Conservation (phyloP, 306 rosid genomes). For the Fragaria nilgerrensis region DNA sequence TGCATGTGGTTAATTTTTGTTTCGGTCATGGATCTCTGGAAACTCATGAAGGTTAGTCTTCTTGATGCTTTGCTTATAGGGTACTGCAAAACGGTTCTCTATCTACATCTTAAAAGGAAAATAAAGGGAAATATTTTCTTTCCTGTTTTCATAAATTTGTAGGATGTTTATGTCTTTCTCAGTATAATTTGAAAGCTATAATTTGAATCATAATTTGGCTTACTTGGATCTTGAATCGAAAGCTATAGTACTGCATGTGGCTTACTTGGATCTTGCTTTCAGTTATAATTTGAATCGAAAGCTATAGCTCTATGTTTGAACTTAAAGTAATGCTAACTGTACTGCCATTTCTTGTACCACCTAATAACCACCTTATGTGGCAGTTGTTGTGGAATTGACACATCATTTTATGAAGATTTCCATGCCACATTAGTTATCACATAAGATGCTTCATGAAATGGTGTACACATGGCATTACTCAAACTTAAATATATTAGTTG, state of each 20-base stretch:
- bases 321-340: background rate
- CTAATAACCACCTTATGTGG: background rate
- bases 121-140: background rate
- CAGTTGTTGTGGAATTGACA: background rate
- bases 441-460: background rate
- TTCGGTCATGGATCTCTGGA: background rate
- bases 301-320: background rate
- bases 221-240: background rate
- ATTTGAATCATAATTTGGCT: no score
- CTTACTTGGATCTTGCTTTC: background rate
- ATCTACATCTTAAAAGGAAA: background rate
- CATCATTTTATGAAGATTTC: background rate
- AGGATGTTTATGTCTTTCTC: background rate
- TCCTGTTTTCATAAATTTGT: background rate
- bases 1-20: background rate
- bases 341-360: background rate
- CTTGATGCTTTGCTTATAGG: background rate
- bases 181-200: no score
- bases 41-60: constrained; percentile 12
- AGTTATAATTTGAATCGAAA: background rate
- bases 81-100: background rate
- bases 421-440: background rate
- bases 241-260: no score
- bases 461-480: background rate
- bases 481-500: background rate